A percentile compares a stretch with the other conserved stretches of the same genome.
Conservation (phyloP, 345 rosid species). For the Rhizophora mangle region DNA sequence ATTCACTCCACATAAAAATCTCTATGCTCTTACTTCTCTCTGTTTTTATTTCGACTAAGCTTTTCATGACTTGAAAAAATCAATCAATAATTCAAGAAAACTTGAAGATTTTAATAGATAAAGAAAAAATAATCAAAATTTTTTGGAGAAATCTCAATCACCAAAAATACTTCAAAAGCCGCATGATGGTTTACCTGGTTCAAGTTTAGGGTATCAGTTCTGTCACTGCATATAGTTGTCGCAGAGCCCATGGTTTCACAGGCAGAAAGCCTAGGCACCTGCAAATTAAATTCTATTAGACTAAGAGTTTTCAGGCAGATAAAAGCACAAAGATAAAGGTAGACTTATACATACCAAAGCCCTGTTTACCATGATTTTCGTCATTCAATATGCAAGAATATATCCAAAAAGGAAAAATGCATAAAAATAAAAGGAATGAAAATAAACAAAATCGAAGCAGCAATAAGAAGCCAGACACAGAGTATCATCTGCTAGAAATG, state of each 20-base stretch:
- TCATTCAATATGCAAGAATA: slow-evolving; percentile 97
- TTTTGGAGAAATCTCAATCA: too few relatives aligned
- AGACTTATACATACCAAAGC: slow-evolving; percentile 62
- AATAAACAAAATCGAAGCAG: not conserved
- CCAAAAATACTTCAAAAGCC: slow-evolving; percentile 1
- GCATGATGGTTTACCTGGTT: slow-evolving; percentile 50
- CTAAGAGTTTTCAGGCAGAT: not conserved
- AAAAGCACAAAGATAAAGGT: not conserved
- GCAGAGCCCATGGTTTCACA: slow-evolving; percentile 99
- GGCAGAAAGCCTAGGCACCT: slow-evolving; percentile 98
- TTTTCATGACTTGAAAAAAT: too few relatives aligned
- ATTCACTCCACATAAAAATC: slow-evolving; percentile 46
- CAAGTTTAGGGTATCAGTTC: slow-evolving; percentile 91
- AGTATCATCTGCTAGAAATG: not conserved
- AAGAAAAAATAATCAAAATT: too few relatives aligned
- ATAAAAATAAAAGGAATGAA: not conserved
- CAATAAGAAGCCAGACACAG: not conserved
- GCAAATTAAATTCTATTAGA: slow-evolving; percentile 27
- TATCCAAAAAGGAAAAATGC: slow-evolving; percentile 18
- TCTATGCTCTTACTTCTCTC: too few relatives aligned
- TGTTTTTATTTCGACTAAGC: too few relatives aligned
- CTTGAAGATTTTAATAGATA: too few relatives aligned
- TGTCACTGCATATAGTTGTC: slow-evolving; percentile 98
- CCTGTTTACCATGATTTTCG: slow-evolving; percentile 98
- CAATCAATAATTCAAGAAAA: too few relatives aligned